Evolutionary conservation across 2,329 filamentous ascomycete species (phyloP).

Genomic region (Trematosphaeria pertusa): DNA sequence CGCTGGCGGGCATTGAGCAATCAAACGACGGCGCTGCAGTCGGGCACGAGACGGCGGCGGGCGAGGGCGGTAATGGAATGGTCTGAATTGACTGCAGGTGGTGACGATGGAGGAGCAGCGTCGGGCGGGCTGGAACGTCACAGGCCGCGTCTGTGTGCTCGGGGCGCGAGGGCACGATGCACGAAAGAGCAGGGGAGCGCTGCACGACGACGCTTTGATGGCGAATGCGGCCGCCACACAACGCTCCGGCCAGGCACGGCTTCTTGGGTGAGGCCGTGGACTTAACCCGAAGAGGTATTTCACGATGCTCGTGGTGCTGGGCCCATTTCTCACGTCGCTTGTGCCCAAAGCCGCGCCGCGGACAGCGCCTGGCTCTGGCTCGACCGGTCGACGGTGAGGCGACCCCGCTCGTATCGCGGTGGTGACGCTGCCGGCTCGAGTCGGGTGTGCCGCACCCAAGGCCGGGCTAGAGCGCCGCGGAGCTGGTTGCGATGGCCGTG

Average conservation of each 20-base stretch:
- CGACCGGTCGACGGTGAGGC: no score
- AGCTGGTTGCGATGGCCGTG: slow-evolving; percentile 4
- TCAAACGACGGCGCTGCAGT: slow-evolving; percentile 25
- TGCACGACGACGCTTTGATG: slow-evolving; percentile 31
- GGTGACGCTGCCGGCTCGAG: slow-evolving; percentile 2
- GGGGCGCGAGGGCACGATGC: slow-evolving; percentile 29
- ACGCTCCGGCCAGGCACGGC: slow-evolving; percentile 19
- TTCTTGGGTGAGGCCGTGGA: slow-evolving; percentile 27
- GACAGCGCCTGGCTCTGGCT: not conserved
- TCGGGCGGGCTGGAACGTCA: slow-evolving; percentile 14
- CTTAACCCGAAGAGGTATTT: slow-evolving; percentile 42
- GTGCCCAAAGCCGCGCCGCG: not conserved
- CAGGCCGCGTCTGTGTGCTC: slow-evolving; percentile 6
- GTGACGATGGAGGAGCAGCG: slow-evolving; percentile 28
- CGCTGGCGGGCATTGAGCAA: slow-evolving; percentile 41
- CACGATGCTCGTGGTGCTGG: slow-evolving; percentile 32
- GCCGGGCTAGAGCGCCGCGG: not conserved
- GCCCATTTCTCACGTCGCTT: not conserved
- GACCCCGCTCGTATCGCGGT: slow-evolving; percentile 11
- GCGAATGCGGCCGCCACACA: slow-evolving; percentile 22
- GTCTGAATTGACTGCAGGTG: slow-evolving; percentile 25
- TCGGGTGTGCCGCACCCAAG: not conserved
- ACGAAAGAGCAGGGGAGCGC: slow-evolving; percentile 22
- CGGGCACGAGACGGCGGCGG: slow-evolving; percentile 27
- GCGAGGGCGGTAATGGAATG: slow-evolving; percentile 19